Conservation (phyloP, 1,139 yeast species). For the Debaryomycetaceae sp. region DNA sequence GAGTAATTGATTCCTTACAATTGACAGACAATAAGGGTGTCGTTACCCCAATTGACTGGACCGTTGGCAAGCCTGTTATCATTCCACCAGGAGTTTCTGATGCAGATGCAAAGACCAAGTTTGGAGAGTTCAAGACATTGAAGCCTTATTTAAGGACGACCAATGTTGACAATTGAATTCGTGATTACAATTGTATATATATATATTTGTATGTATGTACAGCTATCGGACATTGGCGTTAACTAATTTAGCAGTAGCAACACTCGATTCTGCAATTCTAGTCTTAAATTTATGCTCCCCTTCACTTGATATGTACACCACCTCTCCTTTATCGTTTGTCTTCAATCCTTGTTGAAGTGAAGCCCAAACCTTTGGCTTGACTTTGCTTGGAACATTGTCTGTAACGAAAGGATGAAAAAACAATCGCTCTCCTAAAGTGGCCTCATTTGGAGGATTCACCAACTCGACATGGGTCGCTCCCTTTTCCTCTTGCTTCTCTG, state of each 20-base stretch:
- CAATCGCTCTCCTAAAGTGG: slow-evolving; percentile 28
- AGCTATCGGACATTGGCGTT: slow-evolving; percentile 2
- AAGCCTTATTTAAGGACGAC: slow-evolving; percentile 81
- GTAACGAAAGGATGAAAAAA: slow-evolving; percentile 21
- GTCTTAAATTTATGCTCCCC: slow-evolving; percentile 8
- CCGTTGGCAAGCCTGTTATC: slow-evolving; percentile 80
- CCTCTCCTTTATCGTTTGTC: slow-evolving; percentile 11
- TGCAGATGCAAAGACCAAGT: slow-evolving; percentile 77
- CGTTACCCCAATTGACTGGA: slow-evolving; percentile 79
- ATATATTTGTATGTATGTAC: too few species aligned
- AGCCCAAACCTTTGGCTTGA: slow-evolving; percentile 36
- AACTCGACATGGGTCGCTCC: slow-evolving; percentile 24
- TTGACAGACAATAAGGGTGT: slow-evolving; percentile 73
- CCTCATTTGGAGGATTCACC: slow-evolving; percentile 32
- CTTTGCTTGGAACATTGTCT: slow-evolving; percentile 18
- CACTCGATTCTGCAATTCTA: too few species aligned
- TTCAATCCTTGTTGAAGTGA: slow-evolving; percentile 24
- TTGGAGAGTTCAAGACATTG: slow-evolving; percentile 75
- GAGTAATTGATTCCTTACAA: slow-evolving; percentile 85
- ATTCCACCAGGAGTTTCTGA: slow-evolving; percentile 81
- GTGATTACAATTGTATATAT: background rate
- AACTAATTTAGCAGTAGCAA: too few species aligned
- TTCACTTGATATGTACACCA: slow-evolving; percentile 11
- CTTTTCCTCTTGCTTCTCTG: slow-evolving; percentile 20
- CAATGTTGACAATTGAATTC: slow-evolving; percentile 14